phyloP scores from a whole-genome alignment of 140 eudicot genomes.

The Stevia rebaudiana region DNA sequence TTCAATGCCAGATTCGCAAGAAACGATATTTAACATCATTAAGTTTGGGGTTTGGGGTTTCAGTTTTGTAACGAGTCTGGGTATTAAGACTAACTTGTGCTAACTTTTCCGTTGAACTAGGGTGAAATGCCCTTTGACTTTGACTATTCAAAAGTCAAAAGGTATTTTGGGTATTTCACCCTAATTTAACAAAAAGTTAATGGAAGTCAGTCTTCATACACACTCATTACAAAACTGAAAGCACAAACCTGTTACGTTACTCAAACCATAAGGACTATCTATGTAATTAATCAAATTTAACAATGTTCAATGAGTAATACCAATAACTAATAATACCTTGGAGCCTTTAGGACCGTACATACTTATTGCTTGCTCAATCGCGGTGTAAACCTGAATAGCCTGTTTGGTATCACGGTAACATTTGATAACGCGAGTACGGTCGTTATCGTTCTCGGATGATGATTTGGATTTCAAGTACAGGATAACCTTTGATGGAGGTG shows the following conservation, averaged over 20 bases:
- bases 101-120: no score
- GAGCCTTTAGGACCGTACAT: constrained; percentile 67
- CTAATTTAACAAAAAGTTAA: no score
- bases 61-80: no score
- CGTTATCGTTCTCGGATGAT: constrained; percentile 55
- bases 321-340: constrained; percentile 43
- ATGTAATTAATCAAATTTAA: neutral
- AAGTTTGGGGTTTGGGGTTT: no score
- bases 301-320: constrained; percentile 1
- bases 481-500: constrained; percentile 76
- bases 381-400: constrained; percentile 66
- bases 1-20: neutral
- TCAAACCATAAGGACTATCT: neutral
- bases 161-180: no score
- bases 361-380: constrained; percentile 71
- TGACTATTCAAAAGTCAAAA: no score
- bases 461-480: constrained; percentile 57
- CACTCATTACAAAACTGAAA: no score
- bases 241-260: no score
- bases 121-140: no score
- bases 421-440: constrained; percentile 72
- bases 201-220: no score
- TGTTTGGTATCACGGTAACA: constrained; percentile 76
- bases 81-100: no score
- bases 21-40: neutral